Conservation (phyloP, 2,329 filamentous ascomycete genomes). For the Plenodomus lindquistii region DNA sequence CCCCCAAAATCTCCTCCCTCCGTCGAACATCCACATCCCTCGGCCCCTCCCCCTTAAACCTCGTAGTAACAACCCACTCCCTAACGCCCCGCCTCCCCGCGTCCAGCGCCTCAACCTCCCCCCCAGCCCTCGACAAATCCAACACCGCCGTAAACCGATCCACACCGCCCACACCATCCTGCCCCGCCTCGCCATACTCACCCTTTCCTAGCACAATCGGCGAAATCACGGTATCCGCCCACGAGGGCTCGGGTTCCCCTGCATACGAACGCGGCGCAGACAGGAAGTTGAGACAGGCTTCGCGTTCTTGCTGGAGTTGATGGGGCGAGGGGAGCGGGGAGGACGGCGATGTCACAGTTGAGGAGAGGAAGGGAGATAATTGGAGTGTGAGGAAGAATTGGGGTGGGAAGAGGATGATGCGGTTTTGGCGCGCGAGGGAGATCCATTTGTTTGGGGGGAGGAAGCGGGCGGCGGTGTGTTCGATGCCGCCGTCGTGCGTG, state of each 20-base stretch:
- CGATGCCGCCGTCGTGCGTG: conserved; percentile 69
- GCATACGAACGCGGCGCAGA: conserved; percentile 53
- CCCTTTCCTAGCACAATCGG: conserved; percentile 46
- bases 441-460: conserved; percentile 73
- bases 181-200: conserved; percentile 37
- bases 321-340: conserved; percentile 31
- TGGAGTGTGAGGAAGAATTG: conserved; percentile 76
- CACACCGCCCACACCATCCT: conserved; percentile 37
- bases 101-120: conserved; percentile 57
- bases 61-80: conserved; percentile 61
- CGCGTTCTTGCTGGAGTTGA: conserved; percentile 47
- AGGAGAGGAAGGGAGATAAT: conserved; percentile 58
- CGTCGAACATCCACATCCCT: conserved; percentile 57
- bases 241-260: conserved; percentile 41
- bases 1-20: conserved; percentile 51
- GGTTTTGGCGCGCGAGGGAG: conserved; percentile 60
- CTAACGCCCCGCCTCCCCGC: conserved; percentile 54
- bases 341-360: conserved; percentile 28
- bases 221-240: conserved; percentile 50
- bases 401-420: conserved; percentile 87
- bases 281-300: conserved; percentile 51
- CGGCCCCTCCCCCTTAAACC: conserved; percentile 61
- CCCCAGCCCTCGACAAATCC: conserved; percentile 58
- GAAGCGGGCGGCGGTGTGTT: conserved; percentile 78
- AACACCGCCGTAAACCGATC: conserved; percentile 58